Evolutionary conservation across 1,284 basidiomycete species (phyloP).

Genomic region (Ustilago bromivora): DNA sequence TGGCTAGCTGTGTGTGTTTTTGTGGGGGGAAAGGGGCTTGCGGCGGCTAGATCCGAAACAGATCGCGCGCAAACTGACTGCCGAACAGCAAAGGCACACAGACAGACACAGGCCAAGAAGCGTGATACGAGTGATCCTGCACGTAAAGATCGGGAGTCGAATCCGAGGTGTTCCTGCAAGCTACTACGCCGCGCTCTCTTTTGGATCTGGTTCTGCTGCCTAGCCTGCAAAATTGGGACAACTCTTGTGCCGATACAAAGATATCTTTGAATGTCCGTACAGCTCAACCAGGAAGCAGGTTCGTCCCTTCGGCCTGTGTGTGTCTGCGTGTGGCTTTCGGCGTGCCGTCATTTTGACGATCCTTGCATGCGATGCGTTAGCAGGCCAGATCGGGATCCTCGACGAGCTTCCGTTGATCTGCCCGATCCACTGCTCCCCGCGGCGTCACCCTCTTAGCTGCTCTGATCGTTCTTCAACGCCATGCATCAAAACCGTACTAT

Average conservation of each 20-base stretch:
- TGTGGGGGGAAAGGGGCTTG: not conserved
- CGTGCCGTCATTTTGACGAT: not conserved
- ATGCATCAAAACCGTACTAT: too few relatives aligned
- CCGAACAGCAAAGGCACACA: not conserved
- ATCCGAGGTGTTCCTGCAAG: constrained; percentile 7
- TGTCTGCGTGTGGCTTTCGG: not conserved
- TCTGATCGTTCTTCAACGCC: too few relatives aligned
- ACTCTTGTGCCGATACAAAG: not conserved
- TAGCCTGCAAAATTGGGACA: constrained; percentile 1
- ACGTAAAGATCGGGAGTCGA: constrained; percentile 34
- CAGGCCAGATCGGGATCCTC: not conserved
- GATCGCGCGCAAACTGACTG: not conserved
- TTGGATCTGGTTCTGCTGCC: not conserved
- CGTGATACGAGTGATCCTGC: constrained; percentile 11
- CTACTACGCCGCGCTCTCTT: not conserved
- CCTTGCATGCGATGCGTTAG: not conserved
- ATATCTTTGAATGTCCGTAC: constrained; percentile 1
- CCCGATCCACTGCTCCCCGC: not conserved
- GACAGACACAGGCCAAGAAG: too few relatives aligned
- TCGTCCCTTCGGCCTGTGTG: too few relatives aligned
- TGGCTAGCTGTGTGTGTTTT: too few relatives aligned
- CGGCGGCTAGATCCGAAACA: not conserved
- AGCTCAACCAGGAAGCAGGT: too few relatives aligned
- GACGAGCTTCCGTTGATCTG: not conserved
- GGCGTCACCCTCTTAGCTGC: too few relatives aligned